Evolutionary conservation across 495 filamentous ascomycete species (phyloP).

Genomic region (Hapsidospora chrysogenum): DNA sequence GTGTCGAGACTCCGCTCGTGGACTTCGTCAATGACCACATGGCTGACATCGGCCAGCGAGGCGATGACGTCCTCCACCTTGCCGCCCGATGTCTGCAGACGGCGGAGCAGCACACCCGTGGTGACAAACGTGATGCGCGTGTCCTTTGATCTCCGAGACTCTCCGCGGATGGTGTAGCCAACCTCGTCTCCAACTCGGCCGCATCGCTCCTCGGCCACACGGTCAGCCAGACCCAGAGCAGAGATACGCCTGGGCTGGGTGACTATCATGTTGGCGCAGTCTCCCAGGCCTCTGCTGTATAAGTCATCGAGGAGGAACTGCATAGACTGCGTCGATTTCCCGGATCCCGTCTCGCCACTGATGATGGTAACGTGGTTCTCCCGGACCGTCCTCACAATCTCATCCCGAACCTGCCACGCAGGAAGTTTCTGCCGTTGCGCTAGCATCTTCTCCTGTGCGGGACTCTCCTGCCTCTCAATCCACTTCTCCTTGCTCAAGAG

Average conservation of each 20-base stretch:
- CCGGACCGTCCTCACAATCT: conserved; percentile 56
- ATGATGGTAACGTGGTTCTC: conserved; percentile 82
- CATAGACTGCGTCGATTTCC: conserved; percentile 93
- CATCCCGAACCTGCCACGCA: conserved; percentile 69
- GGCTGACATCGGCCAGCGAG: conserved; percentile 75
- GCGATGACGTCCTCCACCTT: conserved; percentile 58
- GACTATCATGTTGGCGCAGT: conserved; percentile 78
- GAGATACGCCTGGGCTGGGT: conserved; percentile 93
- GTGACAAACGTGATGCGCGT: conserved; percentile 95
- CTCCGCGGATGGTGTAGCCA: conserved; percentile 88
- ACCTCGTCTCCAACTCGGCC: conserved; percentile 70
- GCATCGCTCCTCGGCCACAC: conserved; percentile 85
- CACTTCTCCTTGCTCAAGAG: conserved; percentile 25
- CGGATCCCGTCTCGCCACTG: conserved; percentile 88
- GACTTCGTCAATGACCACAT: conserved; percentile 93
- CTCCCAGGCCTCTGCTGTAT: conserved; percentile 58
- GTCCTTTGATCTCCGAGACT: conserved; percentile 44
- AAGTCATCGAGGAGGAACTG: conserved; percentile 92
- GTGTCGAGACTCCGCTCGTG: conserved; percentile 93
- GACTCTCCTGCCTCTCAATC: conserved; percentile 25
- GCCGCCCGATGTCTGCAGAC: conserved; percentile 74
- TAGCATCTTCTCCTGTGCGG: conserved; percentile 54
- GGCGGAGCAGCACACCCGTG: conserved; percentile 83
- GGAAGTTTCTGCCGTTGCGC: conserved; percentile 54
- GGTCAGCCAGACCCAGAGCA: conserved; percentile 81